Percentiles rank a stretch among this genome's conserved stretches.
These are phyloP conservation scores for Coemansia sp. DNA, from an alignment of 192 early-diverging fungal species.

Conservation along the genomic window DNA sequence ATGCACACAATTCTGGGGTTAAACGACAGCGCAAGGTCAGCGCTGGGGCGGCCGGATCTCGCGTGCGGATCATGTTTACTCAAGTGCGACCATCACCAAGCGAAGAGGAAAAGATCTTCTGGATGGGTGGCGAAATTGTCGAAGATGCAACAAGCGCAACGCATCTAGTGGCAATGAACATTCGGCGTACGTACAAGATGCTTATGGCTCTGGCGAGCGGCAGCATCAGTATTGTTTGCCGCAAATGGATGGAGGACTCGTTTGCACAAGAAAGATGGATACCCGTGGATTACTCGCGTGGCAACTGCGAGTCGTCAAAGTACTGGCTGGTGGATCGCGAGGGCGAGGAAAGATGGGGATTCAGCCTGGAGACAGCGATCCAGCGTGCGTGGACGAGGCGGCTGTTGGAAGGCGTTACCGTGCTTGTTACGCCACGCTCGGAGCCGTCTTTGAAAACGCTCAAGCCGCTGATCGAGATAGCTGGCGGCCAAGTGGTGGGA, in stretches of 20 bases:
- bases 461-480: constrained; percentile 36
- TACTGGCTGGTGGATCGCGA: constrained; percentile 30
- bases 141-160: constrained; percentile 56
- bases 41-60: not conserved
- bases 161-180: constrained; percentile 59
- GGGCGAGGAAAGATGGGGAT: constrained; percentile 33
- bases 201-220: constrained; percentile 46
- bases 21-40: constrained; percentile 8
- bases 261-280: constrained; percentile 39
- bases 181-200: constrained; percentile 65
- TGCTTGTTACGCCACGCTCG: constrained; percentile 38
- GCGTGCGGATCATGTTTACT: constrained; percentile 55
- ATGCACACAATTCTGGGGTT: not conserved
- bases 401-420: constrained; percentile 42
- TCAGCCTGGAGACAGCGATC: constrained; percentile 29
- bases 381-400: constrained; percentile 22
- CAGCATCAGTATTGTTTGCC: constrained; percentile 30
- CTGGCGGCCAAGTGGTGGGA: constrained; percentile 39
- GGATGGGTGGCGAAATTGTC: constrained; percentile 59
- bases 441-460: constrained; percentile 30
- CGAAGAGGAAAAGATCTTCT: constrained; percentile 51
- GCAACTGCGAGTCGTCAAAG: constrained; percentile 5
- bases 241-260: constrained; percentile 44
- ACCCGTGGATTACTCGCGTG: constrained; percentile 11
- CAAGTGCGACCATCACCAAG: constrained; percentile 38